Percentiles rank a stretch among this genome's conserved stretches.
Conservation (phyloP, 1,139 yeast species). For the Candida pseudoviswanathii region DNA sequence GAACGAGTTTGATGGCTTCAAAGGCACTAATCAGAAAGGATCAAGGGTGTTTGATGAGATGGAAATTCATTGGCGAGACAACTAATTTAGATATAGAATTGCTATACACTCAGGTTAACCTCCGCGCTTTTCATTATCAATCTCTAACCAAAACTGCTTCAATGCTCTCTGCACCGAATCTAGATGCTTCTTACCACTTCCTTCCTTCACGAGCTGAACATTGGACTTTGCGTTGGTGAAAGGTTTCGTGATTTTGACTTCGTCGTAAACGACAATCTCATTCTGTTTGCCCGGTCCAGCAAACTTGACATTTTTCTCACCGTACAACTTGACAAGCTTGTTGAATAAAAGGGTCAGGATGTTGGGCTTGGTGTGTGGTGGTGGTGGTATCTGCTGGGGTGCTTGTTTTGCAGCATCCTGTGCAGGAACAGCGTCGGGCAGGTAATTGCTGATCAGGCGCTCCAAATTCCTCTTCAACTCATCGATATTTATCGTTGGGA, state of each 20-base stretch:
- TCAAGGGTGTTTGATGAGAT: constrained; percentile 51
- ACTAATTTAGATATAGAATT: not conserved
- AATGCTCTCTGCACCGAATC: constrained; percentile 55
- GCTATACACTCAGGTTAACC: constrained; percentile 38
- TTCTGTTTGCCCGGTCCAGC: constrained; percentile 19
- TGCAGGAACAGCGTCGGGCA: constrained; percentile 7
- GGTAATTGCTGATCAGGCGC: constrained; percentile 16
- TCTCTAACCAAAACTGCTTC: constrained; percentile 56
- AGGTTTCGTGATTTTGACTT: constrained; percentile 30
- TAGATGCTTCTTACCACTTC: constrained; percentile 34
- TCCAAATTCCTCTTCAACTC: constrained; percentile 22
- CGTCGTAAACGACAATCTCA: constrained; percentile 26
- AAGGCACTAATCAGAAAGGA: constrained; percentile 62
- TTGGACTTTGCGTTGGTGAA: constrained; percentile 29
- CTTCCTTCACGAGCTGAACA: constrained; percentile 26
- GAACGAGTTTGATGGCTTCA: constrained; percentile 71
- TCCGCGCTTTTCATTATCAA: constrained; percentile 58
- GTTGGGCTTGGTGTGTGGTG: constrained; percentile 2
- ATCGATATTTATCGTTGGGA: constrained; percentile 17
- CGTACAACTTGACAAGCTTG: constrained; percentile 23
- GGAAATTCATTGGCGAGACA: constrained; percentile 36
- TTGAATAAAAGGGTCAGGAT: constrained; percentile 18
- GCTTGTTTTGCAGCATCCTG: not conserved
- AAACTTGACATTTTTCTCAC: constrained; percentile 28
- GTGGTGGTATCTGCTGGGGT: constrained; percentile 1